These are phyloP conservation scores for Neonectria hederae DNA, from an alignment of 2,329 filamentous ascomycete genomes.

Conservation along the genomic window DNA sequence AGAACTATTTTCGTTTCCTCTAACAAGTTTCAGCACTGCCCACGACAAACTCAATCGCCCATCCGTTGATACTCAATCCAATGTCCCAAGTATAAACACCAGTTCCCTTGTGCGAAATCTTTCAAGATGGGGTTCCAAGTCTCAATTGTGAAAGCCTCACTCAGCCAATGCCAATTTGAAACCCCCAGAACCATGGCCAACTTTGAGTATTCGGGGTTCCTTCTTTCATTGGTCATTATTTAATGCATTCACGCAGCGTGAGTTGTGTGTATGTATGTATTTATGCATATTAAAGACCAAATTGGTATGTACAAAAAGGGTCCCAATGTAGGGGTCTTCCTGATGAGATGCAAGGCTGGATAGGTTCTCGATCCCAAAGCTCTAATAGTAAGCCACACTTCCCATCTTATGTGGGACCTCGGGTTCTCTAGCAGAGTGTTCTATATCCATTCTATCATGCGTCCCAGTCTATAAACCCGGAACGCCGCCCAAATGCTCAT, in stretches of 20 bases:
- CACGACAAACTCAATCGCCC: too few relatives aligned
- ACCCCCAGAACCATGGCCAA: too few relatives aligned
- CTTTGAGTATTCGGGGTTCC: too few relatives aligned
- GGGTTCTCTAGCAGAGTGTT: not conserved
- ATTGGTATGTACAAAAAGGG: not conserved
- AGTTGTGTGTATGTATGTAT: not conserved
- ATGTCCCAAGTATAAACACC: not conserved
- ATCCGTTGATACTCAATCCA: not conserved
- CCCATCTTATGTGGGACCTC: not conserved
- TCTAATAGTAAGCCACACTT: not conserved
- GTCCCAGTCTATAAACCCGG: conserved; percentile 4
- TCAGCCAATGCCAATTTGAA: too few relatives aligned
- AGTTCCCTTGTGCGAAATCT: too few relatives aligned
- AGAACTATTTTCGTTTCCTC: too few relatives aligned
- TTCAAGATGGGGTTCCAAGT: too few relatives aligned
- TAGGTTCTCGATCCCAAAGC: not conserved
- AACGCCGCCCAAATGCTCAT: conserved; percentile 18
- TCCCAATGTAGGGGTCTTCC: not conserved
- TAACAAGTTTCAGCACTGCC: too few relatives aligned
- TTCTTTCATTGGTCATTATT: not conserved
- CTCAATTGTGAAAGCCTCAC: too few relatives aligned
- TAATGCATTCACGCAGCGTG: not conserved
- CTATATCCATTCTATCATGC: conserved; percentile 9
- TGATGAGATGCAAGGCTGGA: conserved; percentile 1
- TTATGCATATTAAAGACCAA: not conserved